Evolutionary conservation across 2,329 filamentous ascomycete genomes (phyloP).

Genomic region (Tricladium varicosporioides): DNA sequence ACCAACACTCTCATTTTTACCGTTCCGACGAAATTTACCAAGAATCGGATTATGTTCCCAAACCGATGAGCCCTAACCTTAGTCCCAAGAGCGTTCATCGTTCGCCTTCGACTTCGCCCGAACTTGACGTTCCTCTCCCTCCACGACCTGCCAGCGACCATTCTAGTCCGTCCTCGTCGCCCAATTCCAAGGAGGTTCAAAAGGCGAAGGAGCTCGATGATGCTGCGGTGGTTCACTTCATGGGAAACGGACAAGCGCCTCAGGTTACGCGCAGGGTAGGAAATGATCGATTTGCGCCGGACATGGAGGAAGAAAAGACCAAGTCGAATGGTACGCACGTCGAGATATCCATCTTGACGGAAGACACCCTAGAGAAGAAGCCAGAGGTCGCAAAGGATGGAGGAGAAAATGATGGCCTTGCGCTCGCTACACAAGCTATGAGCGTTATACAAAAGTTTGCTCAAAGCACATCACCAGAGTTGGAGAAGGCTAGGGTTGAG

Average conservation of each 20-base stretch:
- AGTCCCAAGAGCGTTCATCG: conserved; percentile 44
- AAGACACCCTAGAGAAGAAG: not conserved
- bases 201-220: conserved; percentile 48
- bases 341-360: not conserved
- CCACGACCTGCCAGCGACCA: conserved; percentile 44
- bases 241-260: conserved; percentile 61
- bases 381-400: not conserved
- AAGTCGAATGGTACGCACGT: not conserved
- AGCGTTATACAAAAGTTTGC: conserved; percentile 13
- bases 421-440: conserved; percentile 15
- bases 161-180: conserved; percentile 32
- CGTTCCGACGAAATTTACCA: conserved; percentile 37
- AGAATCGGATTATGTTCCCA: conserved; percentile 47
- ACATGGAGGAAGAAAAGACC: conserved; percentile 23
- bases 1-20: conserved; percentile 12
- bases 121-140: conserved; percentile 43
- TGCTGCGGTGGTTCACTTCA: conserved; percentile 63
- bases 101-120: conserved; percentile 50
- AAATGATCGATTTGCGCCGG: conserved; percentile 47
- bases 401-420: conserved; percentile 11
- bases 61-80: conserved; percentile 41
- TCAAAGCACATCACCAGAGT: conserved; percentile 8
- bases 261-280: conserved; percentile 62
- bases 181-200: conserved; percentile 21
- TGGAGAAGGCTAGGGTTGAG: not conserved